Evolutionary conservation across 2,329 filamentous ascomycete genomes (phyloP), one percentile per base, ranked within the genome.

Genomic region (Colletotrichum sojae): DNA sequence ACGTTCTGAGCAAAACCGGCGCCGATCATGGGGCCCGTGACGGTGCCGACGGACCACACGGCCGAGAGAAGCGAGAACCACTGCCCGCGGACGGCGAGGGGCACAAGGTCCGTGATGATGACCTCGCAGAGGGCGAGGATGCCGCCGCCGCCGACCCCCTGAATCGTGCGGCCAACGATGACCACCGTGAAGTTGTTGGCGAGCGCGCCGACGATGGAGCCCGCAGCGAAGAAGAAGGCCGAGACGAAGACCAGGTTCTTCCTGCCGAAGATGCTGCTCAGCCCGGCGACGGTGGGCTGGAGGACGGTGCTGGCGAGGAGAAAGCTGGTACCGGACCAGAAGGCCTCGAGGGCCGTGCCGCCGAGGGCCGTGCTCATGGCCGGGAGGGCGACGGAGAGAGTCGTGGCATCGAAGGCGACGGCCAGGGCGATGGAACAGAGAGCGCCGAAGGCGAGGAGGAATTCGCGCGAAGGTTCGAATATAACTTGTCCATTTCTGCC

Each of bases 261-360:
- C 13, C 79, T 72, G 1, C 80, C 80, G 46, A 81, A 74, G 8
- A 80, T 79, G 57, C 75, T 75, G 39, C 78, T 80, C 10, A 82
- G 63, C 3, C 79, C 77, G 6, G 79, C 77, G n/a, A 83, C 73
- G 5, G 79, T 77, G 4, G 88, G 89, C 73, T 90, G 86, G 49
- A 88, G 83, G 36, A 90, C 86, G 0, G 91, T 89, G 64, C 87
- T 89, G 3, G 90, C 88, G 5, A 94, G 84, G 5, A 94, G 81
- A 72, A 92, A 94, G 16, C 89, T 89, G 5, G 91, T 93, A 2
- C 91, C 91, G 13, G 89, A 86, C 91, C 91, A 93, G 74, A 93
- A 93, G 0, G 90, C 89, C 78, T 92, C 83, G 39, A 89, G 85
- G 2, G 86, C 86, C 0, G 84, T 84, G 25, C 87, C 87, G 46